Base-by-base conservation (phyloP, 495 filamentous ascomycete species). In the Podospora tetraspora region DNA sequence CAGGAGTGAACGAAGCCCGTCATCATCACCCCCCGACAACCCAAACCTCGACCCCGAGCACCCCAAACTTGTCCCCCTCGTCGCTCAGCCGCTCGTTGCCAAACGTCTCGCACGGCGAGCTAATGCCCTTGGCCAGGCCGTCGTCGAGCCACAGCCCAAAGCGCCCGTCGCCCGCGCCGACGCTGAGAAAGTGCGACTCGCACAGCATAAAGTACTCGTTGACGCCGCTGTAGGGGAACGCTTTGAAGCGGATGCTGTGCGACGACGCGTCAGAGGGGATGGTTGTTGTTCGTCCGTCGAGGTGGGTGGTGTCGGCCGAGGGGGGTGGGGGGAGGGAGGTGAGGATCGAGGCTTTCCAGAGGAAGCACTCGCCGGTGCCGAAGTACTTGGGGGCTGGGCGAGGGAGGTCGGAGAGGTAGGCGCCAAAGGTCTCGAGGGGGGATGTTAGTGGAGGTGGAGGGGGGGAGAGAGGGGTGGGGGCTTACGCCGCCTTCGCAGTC, bases 181-280 rank as follows among this genome's bases (percentile, higher is more conserved):
- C 80, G 74, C 89, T 93, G 57, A 99, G 77, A 75, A 89, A 98
- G n/a, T 87, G 86, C 25, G 85, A 83, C 76, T 97, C 92, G 80
- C 94, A 98, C 71, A 94, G 90, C 71, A 97, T 96, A 83, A 95
- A 89, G 76, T 97, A 97, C 77, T 98, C 95, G 78, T 99, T 99
- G 19, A 94, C 86, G 8, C 95, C 95, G 69, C 90, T 94, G 74
- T 97, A 98, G 1, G 93, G 94, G 76, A 97, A 99, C 0, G 94
- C 94, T 78, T 97, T 97, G 85, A 99, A 98, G 8, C 92, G 88
- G 72, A 97, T 90, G 43, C n/a, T 52, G 6, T n/a, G 34, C 32
- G 88, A 83, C 62, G 81, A 76, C n/a, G 8, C 60, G 29, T 11
- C 25, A 10, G 68, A 64, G 16, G 74, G 71, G 21, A 85, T 80